These are phyloP conservation scores for Saturnispora quitensis DNA, from an alignment of 805 yeast species.

Conservation along the genomic window DNA sequence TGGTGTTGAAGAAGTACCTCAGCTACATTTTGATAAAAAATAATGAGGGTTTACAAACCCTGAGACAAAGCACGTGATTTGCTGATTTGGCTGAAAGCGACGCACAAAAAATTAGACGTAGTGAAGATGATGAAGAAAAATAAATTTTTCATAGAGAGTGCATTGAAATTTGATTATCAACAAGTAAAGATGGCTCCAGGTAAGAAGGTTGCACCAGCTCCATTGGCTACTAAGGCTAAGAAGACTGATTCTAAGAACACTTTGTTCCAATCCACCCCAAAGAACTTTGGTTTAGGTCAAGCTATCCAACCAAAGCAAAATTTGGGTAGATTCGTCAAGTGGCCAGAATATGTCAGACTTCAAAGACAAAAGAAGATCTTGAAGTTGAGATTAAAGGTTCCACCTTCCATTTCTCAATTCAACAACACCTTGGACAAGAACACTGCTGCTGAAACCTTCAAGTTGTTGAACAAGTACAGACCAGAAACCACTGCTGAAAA, in stretches of 20 bases:
- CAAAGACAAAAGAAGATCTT: constrained; percentile 99
- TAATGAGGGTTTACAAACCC: constrained; percentile 2
- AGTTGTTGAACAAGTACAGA: constrained; percentile 97
- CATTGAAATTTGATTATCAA: constrained; percentile 89
- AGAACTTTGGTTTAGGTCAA: constrained; percentile 96
- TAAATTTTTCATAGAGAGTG: constrained; percentile 4
- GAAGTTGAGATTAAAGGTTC: constrained; percentile 94
- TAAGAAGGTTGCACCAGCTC: constrained; percentile 96
- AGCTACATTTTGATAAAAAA: background rate
- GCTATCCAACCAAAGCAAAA: constrained; percentile 90
- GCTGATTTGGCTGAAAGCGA: constrained; percentile 57
- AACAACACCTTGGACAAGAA: constrained; percentile 94
- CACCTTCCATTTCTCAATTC: constrained; percentile 97
- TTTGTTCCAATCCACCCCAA: constrained; percentile 80
- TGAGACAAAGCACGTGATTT: constrained; percentile 3
- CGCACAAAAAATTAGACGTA: constrained; percentile 91
- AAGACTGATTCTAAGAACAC: constrained; percentile 63
- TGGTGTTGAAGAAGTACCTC: constrained; percentile 9
- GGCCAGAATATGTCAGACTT: constrained; percentile 98
- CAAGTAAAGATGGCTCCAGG: constrained; percentile 34
- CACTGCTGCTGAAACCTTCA: constrained; percentile 96
- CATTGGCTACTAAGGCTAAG: constrained; percentile 71
- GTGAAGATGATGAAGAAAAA: constrained; percentile 29
- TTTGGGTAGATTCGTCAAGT: constrained; percentile 93
- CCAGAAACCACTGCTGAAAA: constrained; percentile 96